Conservation (phyloP, 257 asterid genomes). For the Solanum dulcamara region DNA sequence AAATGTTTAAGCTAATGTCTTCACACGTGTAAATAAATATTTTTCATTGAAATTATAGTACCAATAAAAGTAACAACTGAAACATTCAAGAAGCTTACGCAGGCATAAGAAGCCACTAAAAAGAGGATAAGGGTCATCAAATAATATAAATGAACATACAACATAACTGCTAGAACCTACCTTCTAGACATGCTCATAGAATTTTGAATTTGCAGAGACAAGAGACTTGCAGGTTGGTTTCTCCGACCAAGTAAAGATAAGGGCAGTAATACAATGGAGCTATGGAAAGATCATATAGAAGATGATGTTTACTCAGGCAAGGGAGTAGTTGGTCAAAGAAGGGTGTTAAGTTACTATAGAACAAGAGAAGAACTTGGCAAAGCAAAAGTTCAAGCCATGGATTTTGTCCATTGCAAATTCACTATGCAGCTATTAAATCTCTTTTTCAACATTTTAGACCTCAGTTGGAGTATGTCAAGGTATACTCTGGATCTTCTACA, state of each 20-base stretch:
- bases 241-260: slow-evolving; percentile 54
- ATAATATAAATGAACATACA: neutral
- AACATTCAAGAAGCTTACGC: neutral
- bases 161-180: neutral
- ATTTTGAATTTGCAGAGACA: neutral
- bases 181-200: neutral
- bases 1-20: neutral
- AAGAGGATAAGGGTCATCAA: neutral
- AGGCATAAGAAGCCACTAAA: neutral
- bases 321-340: slow-evolving; percentile 32
- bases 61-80: neutral
- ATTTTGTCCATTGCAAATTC: slow-evolving; percentile 8
- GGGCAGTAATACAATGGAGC: slow-evolving; percentile 32
- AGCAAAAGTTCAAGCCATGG: slow-evolving; percentile 13
- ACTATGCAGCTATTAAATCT: neutral
- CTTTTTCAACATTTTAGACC: neutral
- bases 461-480: neutral
- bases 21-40: neutral
- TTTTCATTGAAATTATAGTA: neutral
- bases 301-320: slow-evolving; percentile 27
- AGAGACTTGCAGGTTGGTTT: slow-evolving; percentile 43
- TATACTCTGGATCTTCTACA: neutral
- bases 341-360: slow-evolving; percentile 42
- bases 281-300: slow-evolving; percentile 14
- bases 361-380: slow-evolving; percentile 38